phyloP scores from a whole-genome alignment of 352 stramenopile species.

The Phytophthora hibernalis region DNA sequence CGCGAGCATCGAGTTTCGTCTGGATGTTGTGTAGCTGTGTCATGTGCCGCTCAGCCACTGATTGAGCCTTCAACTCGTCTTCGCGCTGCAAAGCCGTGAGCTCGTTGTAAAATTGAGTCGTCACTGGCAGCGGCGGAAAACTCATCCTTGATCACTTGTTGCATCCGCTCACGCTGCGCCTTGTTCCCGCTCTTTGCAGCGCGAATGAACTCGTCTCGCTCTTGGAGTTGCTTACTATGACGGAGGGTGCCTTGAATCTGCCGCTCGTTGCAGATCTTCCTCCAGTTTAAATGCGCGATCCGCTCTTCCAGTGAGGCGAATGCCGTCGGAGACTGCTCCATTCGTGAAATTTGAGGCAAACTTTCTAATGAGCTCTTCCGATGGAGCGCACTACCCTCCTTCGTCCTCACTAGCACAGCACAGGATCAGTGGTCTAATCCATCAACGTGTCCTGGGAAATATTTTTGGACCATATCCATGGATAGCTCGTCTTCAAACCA shows the following conservation, averaged over 20 bases:
- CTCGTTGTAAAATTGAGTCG: slow-evolving; percentile 44
- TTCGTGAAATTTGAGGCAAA: slow-evolving; percentile 9
- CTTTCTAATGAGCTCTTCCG: slow-evolving; percentile 5
- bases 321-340: slow-evolving; percentile 34
- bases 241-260: slow-evolving; percentile 71
- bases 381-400: not conserved
- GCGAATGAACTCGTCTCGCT: slow-evolving; percentile 67
- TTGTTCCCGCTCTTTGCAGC: slow-evolving; percentile 51
- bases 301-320: slow-evolving; percentile 72
- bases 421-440: slow-evolving; percentile 1
- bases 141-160: slow-evolving; percentile 62
- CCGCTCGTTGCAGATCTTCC: slow-evolving; percentile 75
- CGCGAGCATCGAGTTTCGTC: slow-evolving; percentile 55
- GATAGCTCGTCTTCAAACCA: slow-evolving; percentile 26
- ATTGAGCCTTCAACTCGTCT: slow-evolving; percentile 43
- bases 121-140: slow-evolving; percentile 61
- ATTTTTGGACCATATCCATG: slow-evolving; percentile 43
- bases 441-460: slow-evolving; percentile 19
- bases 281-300: slow-evolving; percentile 74
- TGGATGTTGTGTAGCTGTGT: slow-evolving; percentile 61
- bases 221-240: slow-evolving; percentile 65
- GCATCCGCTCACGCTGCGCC: slow-evolving; percentile 53
- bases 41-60: slow-evolving; percentile 47
- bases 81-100: slow-evolving; percentile 31
- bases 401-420: slow-evolving; percentile 21